These are phyloP conservation scores for Didymella segeticola DNA, from an alignment of 2,329 filamentous ascomycete species.

Conservation along the genomic window DNA sequence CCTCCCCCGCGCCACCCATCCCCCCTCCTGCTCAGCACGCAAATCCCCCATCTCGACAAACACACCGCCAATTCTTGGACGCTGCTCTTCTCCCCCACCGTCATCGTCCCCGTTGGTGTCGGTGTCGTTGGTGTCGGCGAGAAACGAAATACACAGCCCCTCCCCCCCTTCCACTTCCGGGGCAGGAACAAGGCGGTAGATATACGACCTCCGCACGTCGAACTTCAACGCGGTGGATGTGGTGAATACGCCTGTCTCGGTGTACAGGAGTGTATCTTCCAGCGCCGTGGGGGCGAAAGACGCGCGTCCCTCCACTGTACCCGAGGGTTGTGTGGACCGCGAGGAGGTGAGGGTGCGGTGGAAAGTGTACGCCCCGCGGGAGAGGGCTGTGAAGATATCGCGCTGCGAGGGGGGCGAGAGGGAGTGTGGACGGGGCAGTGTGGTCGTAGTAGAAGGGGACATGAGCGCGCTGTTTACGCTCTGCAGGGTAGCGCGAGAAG, in stretches of 20 bases:
- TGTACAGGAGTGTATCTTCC: conserved; percentile 68
- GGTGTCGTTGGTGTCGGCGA: background rate
- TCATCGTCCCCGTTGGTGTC: conserved; percentile 16
- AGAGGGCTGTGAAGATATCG: background rate
- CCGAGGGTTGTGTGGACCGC: conserved; percentile 68
- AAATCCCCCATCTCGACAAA: conserved; percentile 73
- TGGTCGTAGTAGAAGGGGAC: conserved; percentile 31
- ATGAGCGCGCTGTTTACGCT: conserved; percentile 92
- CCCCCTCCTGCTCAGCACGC: conserved; percentile 36
- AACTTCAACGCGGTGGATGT: conserved; percentile 63
- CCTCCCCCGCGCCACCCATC: conserved; percentile 53
- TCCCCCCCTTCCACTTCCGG: no score
- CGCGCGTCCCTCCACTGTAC: conserved; percentile 70
- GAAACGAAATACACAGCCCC: conserved; percentile 20
- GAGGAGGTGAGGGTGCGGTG: conserved; percentile 63
- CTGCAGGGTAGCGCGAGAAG: conserved; percentile 83
- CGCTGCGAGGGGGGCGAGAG: conserved; percentile 23
- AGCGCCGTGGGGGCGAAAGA: conserved; percentile 50
- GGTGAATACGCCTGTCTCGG: conserved; percentile 70
- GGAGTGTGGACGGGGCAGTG: background rate
- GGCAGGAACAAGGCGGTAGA: conserved; percentile 57
- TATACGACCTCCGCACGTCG: conserved; percentile 68
- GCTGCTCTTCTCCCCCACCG: conserved; percentile 56
- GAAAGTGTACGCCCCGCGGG: conserved; percentile 67
- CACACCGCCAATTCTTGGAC: conserved; percentile 77